These are phyloP conservation scores for Clarireedia sp. DNA, from an alignment of 2,329 filamentous ascomycete species.

Conservation along the genomic window DNA sequence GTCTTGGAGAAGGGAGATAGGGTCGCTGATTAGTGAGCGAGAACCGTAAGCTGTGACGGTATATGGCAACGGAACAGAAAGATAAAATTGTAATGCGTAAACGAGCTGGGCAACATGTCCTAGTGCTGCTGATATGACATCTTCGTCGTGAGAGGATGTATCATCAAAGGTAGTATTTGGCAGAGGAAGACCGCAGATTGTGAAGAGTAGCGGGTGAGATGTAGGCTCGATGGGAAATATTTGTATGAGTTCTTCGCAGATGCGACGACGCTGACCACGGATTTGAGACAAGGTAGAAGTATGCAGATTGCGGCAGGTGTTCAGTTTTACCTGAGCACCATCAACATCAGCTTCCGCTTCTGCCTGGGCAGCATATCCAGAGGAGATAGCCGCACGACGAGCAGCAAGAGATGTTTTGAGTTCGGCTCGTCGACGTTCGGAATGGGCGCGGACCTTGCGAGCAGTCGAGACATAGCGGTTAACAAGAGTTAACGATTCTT, in stretches of 20 bases:
- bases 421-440: constrained; percentile 56
- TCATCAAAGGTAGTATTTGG: constrained; percentile 76
- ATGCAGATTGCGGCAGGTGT: constrained; percentile 46
- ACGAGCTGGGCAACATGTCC: constrained; percentile 73
- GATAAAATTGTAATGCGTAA: constrained; percentile 71
- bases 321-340: constrained; percentile 51
- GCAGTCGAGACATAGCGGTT: constrained; percentile 53
- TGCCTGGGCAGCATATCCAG: constrained; percentile 52
- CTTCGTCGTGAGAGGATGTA: constrained; percentile 43
- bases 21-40: constrained; percentile 66
- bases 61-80: constrained; percentile 73
- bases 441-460: constrained; percentile 54
- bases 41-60: constrained; percentile 66
- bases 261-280: constrained; percentile 78
- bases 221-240: constrained; percentile 76
- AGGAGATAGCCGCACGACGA: constrained; percentile 58
- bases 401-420: constrained; percentile 57
- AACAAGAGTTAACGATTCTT: constrained; percentile 41
- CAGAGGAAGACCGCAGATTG: constrained; percentile 68
- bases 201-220: constrained; percentile 64
- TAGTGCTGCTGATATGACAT: constrained; percentile 70
- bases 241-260: constrained; percentile 71
- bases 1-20: constrained; percentile 49
- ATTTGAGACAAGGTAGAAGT: constrained; percentile 55
- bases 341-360: constrained; percentile 53